Base-by-base conservation (phyloP, 2,329 filamentous ascomycete species). In the Diplodia sapinea region DNA sequence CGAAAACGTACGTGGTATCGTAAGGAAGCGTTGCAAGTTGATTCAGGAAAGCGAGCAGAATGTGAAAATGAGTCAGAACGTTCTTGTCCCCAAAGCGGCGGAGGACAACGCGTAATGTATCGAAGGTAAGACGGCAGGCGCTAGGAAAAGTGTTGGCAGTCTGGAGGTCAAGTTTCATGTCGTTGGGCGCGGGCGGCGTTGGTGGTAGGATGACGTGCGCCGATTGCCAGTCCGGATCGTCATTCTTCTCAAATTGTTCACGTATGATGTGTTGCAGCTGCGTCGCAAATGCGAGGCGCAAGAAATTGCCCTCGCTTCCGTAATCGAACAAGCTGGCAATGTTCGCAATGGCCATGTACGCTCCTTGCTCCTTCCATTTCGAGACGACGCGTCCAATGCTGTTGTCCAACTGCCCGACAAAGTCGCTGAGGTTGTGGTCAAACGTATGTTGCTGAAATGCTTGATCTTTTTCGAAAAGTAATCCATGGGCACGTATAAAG, bases 401-500 rank as follows among this genome's bases (percentile, higher is more conserved):
- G 4, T 77, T 77, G 67, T 89, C 84, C 0, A 94, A 77, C 0
- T 83, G 74, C 0, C 72, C 72, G 0, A 88, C 72, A 51, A 91
- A 91, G 1, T 85, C 81, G 0, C 77, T 69, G 17, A 81, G 79
- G 0, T 84, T 81, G 0, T 75, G 57, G 0, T 82, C 73, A 26
- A 89, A 85, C 4, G 79, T 80, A 26, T 63, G 43, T 40, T 38
- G 52, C 17, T 62, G 59, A 20, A 38, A 51, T 51, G 29, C 59
- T 20, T 63, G 43, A 0, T 87, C 55, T 1, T 81, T 80, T 0
- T 84, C 86, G 61, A 92, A 92, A 0, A 92, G 77, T 8, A 89
- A 83, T 0, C 85, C 90, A 69, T 92, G 89, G 0, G 85, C 81
- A 5, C 85, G 86, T 15, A 92, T 87, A 68, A 89, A 91, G 0